Evolutionary conservation across 2,329 filamentous ascomycete species (phyloP).

Genomic region (Apiospora rasikravindrae): DNA sequence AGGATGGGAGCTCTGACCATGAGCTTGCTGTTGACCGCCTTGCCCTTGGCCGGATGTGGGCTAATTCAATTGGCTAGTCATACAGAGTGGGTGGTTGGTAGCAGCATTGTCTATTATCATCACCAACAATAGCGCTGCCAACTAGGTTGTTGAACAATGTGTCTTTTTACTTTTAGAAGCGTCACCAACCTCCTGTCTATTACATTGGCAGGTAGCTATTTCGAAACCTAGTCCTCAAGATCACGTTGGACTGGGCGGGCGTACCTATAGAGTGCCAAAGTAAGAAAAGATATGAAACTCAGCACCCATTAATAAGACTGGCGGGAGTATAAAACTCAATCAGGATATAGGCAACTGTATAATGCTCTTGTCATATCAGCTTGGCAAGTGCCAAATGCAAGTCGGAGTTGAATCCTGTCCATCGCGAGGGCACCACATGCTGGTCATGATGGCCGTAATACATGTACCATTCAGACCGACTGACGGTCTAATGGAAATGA

Average conservation of each 20-base stretch:
- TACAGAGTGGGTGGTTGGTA: not conserved
- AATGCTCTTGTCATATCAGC: not conserved
- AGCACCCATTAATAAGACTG: not conserved
- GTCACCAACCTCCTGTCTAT: no score
- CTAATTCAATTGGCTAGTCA: constrained; percentile 6
- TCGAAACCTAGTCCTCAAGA: no score
- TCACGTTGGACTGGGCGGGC: no score
- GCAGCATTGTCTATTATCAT: not conserved
- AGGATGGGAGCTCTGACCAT: constrained; percentile 14
- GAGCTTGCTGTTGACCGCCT: not conserved
- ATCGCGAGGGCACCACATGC: not conserved
- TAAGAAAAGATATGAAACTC: no score
- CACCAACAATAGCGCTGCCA: not conserved
- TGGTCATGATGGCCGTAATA: not conserved
- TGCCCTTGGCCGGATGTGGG: constrained; percentile 3
- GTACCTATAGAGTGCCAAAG: no score
- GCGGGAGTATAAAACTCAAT: not conserved
- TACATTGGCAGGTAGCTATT: no score
- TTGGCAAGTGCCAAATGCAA: not conserved
- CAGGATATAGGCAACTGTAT: no score
- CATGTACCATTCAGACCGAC: not conserved
- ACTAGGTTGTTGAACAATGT: not conserved
- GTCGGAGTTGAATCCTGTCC: not conserved
- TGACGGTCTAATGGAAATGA: not conserved
- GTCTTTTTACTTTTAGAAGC: no score